These are phyloP conservation scores for Globisporangium nunn DNA, from an alignment of 352 stramenopile species.

Conservation along the genomic window DNA sequence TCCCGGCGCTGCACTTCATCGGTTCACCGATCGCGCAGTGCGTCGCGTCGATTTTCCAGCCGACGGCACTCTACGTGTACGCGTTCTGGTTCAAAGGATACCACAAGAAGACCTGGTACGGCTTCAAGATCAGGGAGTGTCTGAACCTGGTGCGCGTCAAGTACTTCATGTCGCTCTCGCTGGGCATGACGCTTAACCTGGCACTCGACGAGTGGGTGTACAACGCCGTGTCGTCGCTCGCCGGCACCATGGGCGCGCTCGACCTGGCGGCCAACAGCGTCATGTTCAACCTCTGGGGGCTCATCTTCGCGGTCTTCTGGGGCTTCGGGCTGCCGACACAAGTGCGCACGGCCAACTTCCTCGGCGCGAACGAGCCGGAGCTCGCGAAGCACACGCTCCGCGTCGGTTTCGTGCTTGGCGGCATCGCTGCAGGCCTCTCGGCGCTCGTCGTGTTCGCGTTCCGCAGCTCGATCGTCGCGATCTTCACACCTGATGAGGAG, in stretches of 20 bases:
- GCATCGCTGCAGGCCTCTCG: conserved; percentile 42
- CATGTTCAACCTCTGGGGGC: conserved; percentile 75
- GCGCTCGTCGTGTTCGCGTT: conserved; percentile 44
- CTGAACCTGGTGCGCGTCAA: conserved; percentile 60
- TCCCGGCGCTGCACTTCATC: conserved; percentile 60
- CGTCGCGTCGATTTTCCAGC: conserved; percentile 69
- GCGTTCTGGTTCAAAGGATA: conserved; percentile 77
- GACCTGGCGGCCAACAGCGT: conserved; percentile 77
- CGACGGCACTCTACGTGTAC: conserved; percentile 54
- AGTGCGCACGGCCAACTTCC: conserved; percentile 68
- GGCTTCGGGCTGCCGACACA: conserved; percentile 75
- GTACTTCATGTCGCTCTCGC: conserved; percentile 52
- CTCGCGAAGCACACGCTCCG: conserved; percentile 46
- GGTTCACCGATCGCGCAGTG: conserved; percentile 66
- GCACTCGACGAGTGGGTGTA: conserved; percentile 79
- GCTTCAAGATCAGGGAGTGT: conserved; percentile 44
- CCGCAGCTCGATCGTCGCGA: conserved; percentile 33
- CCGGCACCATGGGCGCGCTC: conserved; percentile 46
- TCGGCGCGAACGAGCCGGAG: conserved; percentile 55
- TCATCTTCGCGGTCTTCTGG: conserved; percentile 83
- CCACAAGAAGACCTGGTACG: conserved; percentile 75
- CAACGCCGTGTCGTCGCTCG: conserved; percentile 67
- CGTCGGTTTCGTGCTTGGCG: conserved; percentile 62
- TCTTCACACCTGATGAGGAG: conserved; percentile 62
- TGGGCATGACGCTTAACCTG: conserved; percentile 75